Conservation (phyloP, 2,329 filamentous ascomycete genomes). For the Fusarium sp. region DNA sequence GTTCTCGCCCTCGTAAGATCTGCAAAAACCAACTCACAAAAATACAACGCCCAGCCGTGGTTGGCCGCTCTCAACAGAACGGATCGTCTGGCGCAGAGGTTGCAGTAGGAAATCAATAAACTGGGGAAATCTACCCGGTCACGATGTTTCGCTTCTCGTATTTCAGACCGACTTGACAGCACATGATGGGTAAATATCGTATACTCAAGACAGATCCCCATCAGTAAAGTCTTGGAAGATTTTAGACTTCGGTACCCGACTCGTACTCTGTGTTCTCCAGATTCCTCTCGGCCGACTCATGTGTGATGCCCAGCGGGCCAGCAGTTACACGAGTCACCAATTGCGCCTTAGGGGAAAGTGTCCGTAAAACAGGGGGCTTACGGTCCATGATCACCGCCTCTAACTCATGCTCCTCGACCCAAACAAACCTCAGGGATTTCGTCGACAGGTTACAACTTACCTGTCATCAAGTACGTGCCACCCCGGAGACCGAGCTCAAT, state of each 20-base stretch:
- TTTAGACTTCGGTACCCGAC: constrained; percentile 14
- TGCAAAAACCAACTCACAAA: constrained; percentile 30
- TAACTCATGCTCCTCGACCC: not conserved
- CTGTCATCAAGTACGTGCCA: constrained; percentile 10
- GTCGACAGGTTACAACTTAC: constrained; percentile 5
- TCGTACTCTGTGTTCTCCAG: constrained; percentile 15
- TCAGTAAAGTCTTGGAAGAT: constrained; percentile 10
- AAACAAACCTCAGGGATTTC: constrained; percentile 6
- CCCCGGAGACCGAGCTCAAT: constrained; percentile 19
- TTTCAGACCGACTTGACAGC: constrained; percentile 21
- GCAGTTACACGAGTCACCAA: constrained; percentile 23
- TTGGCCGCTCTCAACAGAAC: constrained; percentile 17
- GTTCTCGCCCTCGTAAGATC: constrained; percentile 41
- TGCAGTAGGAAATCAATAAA: constrained; percentile 16
- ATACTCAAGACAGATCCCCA: constrained; percentile 1
- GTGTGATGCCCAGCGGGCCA: constrained; percentile 6
- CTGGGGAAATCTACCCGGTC: constrained; percentile 1
- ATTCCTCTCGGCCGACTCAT: constrained; percentile 30
- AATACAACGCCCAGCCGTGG: constrained; percentile 14
- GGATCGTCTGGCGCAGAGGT: constrained; percentile 11
- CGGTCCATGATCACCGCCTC: constrained; percentile 19
- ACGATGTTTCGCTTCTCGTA: constrained; percentile 33
- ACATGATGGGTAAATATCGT: constrained; percentile 26
- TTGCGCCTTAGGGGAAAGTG: not conserved
- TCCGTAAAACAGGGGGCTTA: constrained; percentile 26